These are phyloP conservation scores for Coemansia sp. DNA, from an alignment of 192 early-diverging fungal species.

Conservation along the genomic window DNA sequence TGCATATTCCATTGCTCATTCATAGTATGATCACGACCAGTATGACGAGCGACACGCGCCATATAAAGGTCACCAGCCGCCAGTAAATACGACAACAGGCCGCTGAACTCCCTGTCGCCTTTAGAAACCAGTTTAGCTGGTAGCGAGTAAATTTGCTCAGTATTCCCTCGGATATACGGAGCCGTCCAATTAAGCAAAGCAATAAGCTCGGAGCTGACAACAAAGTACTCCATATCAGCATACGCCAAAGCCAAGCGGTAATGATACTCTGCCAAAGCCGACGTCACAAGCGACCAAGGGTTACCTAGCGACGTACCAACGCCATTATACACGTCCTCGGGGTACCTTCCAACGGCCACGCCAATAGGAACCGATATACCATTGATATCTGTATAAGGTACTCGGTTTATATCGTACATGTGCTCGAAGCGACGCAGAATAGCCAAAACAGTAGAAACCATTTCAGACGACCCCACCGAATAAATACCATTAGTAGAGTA, in stretches of 20 bases:
- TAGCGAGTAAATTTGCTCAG: not conserved
- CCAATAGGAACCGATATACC: constrained; percentile 33
- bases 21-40: constrained; percentile 56
- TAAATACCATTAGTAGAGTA: constrained; percentile 25
- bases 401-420: constrained; percentile 33
- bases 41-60: constrained; percentile 59
- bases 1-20: constrained; percentile 67
- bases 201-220: constrained; percentile 42
- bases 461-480: constrained; percentile 12
- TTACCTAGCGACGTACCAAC: constrained; percentile 66
- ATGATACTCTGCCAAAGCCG: constrained; percentile 65
- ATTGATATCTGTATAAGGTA: constrained; percentile 14
- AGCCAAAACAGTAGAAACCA: constrained; percentile 23
- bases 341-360: constrained; percentile 72
- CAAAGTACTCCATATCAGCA: constrained; percentile 17
- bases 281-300: constrained; percentile 75
- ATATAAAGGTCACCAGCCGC: constrained; percentile 62
- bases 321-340: constrained; percentile 79
- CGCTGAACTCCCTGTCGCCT: constrained; percentile 17
- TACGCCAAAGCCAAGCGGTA: constrained; percentile 56
- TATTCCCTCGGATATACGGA: not conserved
- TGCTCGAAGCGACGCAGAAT: constrained; percentile 25
- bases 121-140: not conserved
- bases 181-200: constrained; percentile 40
- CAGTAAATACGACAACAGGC: constrained; percentile 46